phyloP scores from a whole-genome alignment of 2,329 filamentous ascomycete species.

The Remersonia thermophila region DNA sequence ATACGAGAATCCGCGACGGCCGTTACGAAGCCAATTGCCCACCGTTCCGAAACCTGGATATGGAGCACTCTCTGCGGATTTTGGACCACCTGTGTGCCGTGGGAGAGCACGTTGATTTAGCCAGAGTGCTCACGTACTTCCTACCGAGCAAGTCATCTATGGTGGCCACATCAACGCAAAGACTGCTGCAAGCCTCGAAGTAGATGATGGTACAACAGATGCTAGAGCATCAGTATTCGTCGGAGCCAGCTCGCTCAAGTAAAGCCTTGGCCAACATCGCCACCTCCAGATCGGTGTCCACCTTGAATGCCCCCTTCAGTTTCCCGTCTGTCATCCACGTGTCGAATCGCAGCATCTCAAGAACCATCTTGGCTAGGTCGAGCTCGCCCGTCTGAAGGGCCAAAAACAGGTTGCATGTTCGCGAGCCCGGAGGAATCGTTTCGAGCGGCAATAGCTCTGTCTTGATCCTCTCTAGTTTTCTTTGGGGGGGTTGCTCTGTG shows the following conservation, averaged over 20 bases:
- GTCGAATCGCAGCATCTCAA: constrained; percentile 3
- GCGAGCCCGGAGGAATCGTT: constrained; percentile 7
- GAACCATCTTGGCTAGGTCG: constrained; percentile 2
- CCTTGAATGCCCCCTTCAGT: constrained; percentile 2
- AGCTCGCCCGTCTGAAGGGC: constrained; percentile 2
- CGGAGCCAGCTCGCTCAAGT: background rate
- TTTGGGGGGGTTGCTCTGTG: constrained; percentile 8
- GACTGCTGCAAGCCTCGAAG: too few species aligned
- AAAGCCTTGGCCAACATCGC: constrained; percentile 4
- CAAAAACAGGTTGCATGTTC: constrained; percentile 11
- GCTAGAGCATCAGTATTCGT: too few species aligned
- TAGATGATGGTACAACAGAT: too few species aligned
- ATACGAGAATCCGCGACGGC: too few species aligned
- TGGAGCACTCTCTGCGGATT: too few species aligned
- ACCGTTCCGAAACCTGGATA: too few species aligned
- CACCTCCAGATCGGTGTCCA: background rate
- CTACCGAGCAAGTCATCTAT: too few species aligned
- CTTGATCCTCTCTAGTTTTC: constrained; percentile 12
- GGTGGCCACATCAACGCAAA: too few species aligned
- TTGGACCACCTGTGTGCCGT: too few species aligned
- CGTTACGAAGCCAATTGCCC: too few species aligned
- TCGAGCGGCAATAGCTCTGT: constrained; percentile 19
- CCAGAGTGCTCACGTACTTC: too few species aligned
- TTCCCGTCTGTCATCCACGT: constrained; percentile 9
- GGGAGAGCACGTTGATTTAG: too few species aligned